Conservation (phyloP, 257 asterid species). For the Coffea canephora region DNA sequence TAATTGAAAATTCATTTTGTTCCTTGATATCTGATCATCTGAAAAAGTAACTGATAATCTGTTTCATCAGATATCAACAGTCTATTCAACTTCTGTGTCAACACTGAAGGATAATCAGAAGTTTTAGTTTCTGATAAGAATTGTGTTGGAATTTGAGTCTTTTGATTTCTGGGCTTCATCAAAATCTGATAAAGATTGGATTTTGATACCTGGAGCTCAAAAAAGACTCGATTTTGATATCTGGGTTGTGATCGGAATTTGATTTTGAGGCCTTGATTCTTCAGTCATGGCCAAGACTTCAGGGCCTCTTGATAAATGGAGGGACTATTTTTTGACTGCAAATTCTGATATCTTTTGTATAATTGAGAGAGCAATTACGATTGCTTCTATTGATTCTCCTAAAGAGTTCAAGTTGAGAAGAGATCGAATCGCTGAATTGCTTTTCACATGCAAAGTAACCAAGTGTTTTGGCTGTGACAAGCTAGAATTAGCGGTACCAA, state of each 20-base stretch:
- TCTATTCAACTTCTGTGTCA: conserved; percentile 19
- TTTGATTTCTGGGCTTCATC: conserved; percentile 28
- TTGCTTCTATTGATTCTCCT: conserved; percentile 85
- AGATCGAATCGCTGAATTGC: conserved; percentile 82
- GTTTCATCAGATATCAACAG: conserved; percentile 14
- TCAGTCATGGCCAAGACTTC: conserved; percentile 58
- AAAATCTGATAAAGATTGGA: conserved; percentile 27
- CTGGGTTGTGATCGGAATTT: conserved; percentile 21
- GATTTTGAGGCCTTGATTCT: conserved; percentile 16
- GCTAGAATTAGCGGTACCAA: conserved; percentile 57
- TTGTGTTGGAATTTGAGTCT: conserved; percentile 14
- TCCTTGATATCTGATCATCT: conserved; percentile 29
- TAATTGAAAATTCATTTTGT: background rate
- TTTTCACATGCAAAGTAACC: conserved; percentile 64
- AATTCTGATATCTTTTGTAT: conserved; percentile 64
- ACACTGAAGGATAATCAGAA: conserved; percentile 22
- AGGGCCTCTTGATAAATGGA: conserved; percentile 69
- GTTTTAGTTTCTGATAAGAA: conserved; percentile 13
- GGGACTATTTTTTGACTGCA: conserved; percentile 75
- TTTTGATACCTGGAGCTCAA: conserved; percentile 38
- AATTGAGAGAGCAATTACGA: conserved; percentile 68
- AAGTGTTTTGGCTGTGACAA: conserved; percentile 78
- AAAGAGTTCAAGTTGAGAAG: conserved; percentile 71
- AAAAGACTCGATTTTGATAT: conserved; percentile 20
- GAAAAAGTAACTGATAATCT: conserved; percentile 25